phyloP scores from a whole-genome alignment of 768 basidiomycete species.

The Lentinula edodes region DNA sequence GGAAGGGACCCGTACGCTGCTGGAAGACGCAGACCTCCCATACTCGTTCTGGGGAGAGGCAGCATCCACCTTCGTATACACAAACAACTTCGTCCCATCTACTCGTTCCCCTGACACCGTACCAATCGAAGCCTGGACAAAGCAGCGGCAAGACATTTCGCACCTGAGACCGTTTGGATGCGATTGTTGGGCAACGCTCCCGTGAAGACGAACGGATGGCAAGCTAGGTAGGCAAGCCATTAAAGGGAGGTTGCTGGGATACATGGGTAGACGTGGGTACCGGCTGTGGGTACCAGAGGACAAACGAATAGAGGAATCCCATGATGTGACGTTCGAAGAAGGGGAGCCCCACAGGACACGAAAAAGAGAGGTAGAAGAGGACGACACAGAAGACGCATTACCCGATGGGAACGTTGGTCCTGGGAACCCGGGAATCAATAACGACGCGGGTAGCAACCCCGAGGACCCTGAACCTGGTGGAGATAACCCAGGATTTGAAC shows the following conservation, averaged over 20 bases:
- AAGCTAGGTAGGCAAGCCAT: background rate
- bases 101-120: background rate
- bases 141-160: background rate
- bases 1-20: slow-evolving; percentile 9
- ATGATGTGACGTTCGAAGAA: background rate
- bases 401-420: too few relatives aligned
- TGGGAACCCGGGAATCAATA: too few relatives aligned
- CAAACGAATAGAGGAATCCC: background rate
- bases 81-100: background rate
- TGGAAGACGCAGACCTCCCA: background rate
- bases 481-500: too few relatives aligned
- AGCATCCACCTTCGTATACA: background rate
- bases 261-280: background rate
- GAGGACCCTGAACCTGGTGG: too few relatives aligned
- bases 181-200: too few relatives aligned
- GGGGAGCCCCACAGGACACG: background rate
- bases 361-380: background rate
- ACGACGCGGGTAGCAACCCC: too few relatives aligned
- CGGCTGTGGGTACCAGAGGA: background rate
- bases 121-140: background rate
- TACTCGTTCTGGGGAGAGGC: background rate
- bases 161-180: background rate
- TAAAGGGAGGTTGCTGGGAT: background rate
- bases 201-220: too few relatives aligned
- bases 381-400: too few relatives aligned